Conservation (phyloP, 2,329 filamentous ascomycete genomes). For the Penicillium corylophilum region DNA sequence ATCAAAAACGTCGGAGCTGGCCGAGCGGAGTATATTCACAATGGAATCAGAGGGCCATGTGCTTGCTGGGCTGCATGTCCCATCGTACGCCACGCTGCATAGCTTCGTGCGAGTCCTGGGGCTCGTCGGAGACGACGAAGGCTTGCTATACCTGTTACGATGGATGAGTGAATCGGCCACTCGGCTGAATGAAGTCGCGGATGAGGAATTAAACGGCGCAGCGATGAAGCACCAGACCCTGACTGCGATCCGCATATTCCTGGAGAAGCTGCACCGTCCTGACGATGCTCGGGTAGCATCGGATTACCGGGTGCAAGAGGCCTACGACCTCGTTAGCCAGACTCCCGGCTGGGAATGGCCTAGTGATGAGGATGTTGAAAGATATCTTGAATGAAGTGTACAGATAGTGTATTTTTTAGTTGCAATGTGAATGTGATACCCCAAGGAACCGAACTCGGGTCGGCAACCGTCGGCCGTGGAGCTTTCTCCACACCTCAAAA, state of each 20-base stretch:
- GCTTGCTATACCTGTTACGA: conserved; percentile 40
- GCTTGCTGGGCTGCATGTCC: conserved; percentile 36
- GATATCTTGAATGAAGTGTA: conserved; percentile 31
- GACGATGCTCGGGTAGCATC: conserved; percentile 20
- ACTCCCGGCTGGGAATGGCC: conserved; percentile 44
- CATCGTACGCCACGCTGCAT: conserved; percentile 42
- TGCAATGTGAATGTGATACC: conserved; percentile 8
- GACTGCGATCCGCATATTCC: conserved; percentile 40
- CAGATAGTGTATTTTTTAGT: conserved; percentile 20
- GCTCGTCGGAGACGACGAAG: conserved; percentile 39
- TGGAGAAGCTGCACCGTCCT: conserved; percentile 33
- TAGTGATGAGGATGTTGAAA: conserved; percentile 39
- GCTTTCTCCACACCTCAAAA: conserved; percentile 25
- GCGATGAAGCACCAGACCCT: conserved; percentile 41
- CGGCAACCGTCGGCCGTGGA: conserved; percentile 23
- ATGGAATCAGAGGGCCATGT: conserved; percentile 21
- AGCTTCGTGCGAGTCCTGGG: conserved; percentile 44
- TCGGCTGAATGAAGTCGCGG: conserved; percentile 34
- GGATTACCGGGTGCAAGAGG: conserved; percentile 33
- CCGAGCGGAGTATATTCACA: conserved; percentile 19
- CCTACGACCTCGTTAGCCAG: conserved; percentile 37
- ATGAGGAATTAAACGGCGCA: conserved; percentile 38
- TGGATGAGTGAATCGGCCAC: conserved; percentile 42
- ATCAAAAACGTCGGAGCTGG: conserved; percentile 21
- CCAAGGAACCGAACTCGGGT: background rate